phyloP scores from a whole-genome alignment of 306 rosid genomes.

The Vigna radiata region DNA sequence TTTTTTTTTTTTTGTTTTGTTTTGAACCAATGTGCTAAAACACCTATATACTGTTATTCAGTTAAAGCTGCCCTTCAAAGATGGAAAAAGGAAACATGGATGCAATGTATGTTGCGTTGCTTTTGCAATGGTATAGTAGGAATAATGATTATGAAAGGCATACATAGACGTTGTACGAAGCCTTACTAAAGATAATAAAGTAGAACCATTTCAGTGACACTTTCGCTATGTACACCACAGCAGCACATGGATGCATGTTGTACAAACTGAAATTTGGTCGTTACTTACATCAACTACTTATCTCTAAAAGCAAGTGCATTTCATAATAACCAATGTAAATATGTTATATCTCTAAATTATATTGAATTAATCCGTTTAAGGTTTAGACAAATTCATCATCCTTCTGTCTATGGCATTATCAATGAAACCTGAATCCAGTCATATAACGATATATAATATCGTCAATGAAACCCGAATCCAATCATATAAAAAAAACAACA shows the following conservation, averaged over 20 bases:
- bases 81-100: not conserved
- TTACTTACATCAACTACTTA: conserved; percentile 31
- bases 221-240: conserved; percentile 20
- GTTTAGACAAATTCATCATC: too few species aligned
- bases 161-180: not conserved
- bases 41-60: not conserved
- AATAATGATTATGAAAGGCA: conserved; percentile 28
- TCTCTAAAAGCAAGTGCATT: conserved; percentile 43
- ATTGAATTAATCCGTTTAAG: too few species aligned
- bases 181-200: conserved; percentile 38
- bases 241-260: conserved; percentile 46
- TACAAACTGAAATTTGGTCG: conserved; percentile 38
- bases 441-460: too few species aligned
- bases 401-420: too few species aligned
- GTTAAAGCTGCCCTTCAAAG: not conserved
- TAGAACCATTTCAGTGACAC: conserved; percentile 9
- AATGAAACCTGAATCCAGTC: too few species aligned
- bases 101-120: not conserved
- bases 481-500: too few species aligned
- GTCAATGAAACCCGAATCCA: too few species aligned
- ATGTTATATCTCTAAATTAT: too few species aligned
- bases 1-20: too few species aligned
- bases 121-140: conserved; percentile 12
- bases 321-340: not conserved
- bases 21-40: too few species aligned